Conservation (phyloP, 1,139 yeast genomes). For the Pichia sp. region DNA sequence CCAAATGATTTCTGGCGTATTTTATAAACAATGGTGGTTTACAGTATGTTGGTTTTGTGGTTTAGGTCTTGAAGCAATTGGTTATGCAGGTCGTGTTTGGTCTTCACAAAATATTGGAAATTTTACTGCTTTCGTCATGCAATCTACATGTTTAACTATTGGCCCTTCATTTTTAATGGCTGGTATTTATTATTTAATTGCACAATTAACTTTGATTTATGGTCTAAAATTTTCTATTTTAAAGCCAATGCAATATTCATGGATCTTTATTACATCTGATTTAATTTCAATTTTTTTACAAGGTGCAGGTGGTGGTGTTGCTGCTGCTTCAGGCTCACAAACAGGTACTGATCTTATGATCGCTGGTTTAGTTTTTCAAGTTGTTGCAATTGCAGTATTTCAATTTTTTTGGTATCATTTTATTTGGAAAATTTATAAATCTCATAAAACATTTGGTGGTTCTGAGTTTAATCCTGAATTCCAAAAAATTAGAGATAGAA, state of each 20-base stretch:
- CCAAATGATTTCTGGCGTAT: constrained; percentile 38
- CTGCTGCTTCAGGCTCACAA: constrained; percentile 42
- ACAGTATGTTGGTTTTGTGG: constrained; percentile 58
- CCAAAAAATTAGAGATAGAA: constrained; percentile 25
- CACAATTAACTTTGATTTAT: constrained; percentile 63
- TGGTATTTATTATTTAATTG: constrained; percentile 72
- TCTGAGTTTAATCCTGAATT: constrained; percentile 26
- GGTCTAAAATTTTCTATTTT: constrained; percentile 58
- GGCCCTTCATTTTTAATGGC: constrained; percentile 91
- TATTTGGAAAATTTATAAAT: constrained; percentile 37
- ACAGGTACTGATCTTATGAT: constrained; percentile 75
- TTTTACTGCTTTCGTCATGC: constrained; percentile 48
- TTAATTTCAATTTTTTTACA: constrained; percentile 57
- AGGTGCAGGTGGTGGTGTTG: constrained; percentile 78
- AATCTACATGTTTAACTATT: constrained; percentile 63
- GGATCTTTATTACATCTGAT: constrained; percentile 34
- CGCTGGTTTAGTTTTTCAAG: constrained; percentile 76
- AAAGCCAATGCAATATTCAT: constrained; percentile 74
- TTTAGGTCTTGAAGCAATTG: constrained; percentile 56
- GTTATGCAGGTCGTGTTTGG: constrained; percentile 58
- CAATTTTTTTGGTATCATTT: constrained; percentile 45
- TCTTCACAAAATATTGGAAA: constrained; percentile 37
- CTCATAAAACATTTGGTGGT: constrained; percentile 19
- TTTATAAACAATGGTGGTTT: constrained; percentile 69
- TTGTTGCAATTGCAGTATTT: constrained; percentile 67